Percentiles rank a stretch among this genome's conserved stretches.
Conservation (phyloP, 176 grass and related monocot species). For the Aegilops umbellulata region DNA sequence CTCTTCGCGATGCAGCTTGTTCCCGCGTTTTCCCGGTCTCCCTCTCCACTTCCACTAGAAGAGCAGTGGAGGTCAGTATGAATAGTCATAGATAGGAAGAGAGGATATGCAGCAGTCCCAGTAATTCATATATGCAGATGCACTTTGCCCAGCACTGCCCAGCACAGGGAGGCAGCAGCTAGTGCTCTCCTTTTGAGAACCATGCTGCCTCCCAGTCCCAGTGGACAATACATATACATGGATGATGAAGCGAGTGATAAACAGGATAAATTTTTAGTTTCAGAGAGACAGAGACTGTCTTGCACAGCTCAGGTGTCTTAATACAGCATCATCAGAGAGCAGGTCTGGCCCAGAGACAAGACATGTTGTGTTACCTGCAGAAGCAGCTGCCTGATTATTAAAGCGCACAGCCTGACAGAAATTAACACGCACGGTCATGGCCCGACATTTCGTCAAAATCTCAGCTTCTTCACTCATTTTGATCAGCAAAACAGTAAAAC, state of each 20-base stretch:
- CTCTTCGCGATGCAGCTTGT: slow-evolving; percentile 1
- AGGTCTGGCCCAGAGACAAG: not conserved
- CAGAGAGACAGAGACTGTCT: not conserved
- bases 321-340: not conserved
- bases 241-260: not conserved
- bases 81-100: not conserved
- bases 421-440: not conserved
- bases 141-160: not conserved
- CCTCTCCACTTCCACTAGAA: no score
- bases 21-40: not conserved
- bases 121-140: not conserved
- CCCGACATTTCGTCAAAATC: not conserved
- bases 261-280: not conserved
- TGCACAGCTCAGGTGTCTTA: not conserved
- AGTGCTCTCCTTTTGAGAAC: not conserved
- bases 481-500: not conserved
- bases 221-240: not conserved
- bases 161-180: not conserved
- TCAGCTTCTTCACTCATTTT: not conserved
- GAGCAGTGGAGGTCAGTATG: not conserved
- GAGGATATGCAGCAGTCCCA: no score
- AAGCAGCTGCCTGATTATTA: not conserved
- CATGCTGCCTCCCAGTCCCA: not conserved
- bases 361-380: not conserved
- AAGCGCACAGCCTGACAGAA: not conserved